These are phyloP conservation scores for Arthroderma sp. DNA, from an alignment of 2,329 filamentous ascomycete genomes.

Conservation along the genomic window DNA sequence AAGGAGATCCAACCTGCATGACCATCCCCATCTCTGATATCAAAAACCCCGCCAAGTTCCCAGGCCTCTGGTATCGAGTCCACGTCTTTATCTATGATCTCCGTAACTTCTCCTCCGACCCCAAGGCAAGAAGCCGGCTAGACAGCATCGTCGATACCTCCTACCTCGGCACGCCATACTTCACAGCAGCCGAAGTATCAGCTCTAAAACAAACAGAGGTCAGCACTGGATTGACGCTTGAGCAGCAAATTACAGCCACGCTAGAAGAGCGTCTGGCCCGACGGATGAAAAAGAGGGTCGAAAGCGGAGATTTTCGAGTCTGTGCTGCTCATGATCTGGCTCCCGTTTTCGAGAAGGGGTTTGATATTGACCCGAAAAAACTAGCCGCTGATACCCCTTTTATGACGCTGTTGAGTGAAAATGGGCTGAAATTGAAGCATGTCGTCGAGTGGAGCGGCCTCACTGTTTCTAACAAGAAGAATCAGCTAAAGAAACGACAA, in stretches of 20 bases:
- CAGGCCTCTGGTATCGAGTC: constrained; percentile 14
- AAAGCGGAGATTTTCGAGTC: constrained; percentile 19
- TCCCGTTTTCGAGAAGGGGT: constrained; percentile 16
- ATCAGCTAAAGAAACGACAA: no score
- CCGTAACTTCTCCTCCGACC: constrained; percentile 10
- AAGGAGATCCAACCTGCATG: no score
- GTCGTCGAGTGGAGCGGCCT: no score
- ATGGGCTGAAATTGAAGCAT: no score
- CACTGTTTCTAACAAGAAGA: no score
- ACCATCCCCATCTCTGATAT: no score
- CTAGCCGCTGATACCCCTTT: constrained; percentile 6
- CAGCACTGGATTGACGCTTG: constrained; percentile 1
- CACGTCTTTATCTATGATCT: constrained; percentile 16
- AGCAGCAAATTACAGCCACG: constrained; percentile 1
- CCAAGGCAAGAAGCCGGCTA: constrained; percentile 9
- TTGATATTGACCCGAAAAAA: constrained; percentile 17
- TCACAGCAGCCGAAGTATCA: constrained; percentile 11
- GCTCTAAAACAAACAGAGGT: constrained; percentile 2
- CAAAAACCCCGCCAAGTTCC: no score
- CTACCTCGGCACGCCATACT: constrained; percentile 16
- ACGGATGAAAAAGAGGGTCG: constrained; percentile 18
- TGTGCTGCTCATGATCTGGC: constrained; percentile 25
- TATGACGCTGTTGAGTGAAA: no score
- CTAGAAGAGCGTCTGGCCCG: constrained; percentile 8
- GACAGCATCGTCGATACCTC: constrained; percentile 12